Percentiles rank a stretch among this genome's conserved stretches.
phyloP scores from a whole-genome alignment of 139 green algal species.

The Tetraselmis striata region DNA sequence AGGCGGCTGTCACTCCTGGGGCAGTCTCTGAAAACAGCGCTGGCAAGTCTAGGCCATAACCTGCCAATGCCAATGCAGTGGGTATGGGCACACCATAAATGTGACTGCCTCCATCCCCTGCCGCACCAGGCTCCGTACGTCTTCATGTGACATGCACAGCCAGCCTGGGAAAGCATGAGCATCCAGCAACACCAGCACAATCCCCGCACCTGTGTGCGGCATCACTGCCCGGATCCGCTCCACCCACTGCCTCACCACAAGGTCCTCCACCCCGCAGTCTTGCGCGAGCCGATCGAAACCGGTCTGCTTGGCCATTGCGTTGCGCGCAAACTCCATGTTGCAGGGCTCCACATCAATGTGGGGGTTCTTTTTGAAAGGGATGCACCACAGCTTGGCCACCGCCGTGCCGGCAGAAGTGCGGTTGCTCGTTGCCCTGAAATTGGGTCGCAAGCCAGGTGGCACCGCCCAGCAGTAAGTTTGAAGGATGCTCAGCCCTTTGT shows the following conservation, averaged over 20 bases:
- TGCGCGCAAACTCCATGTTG: neutral
- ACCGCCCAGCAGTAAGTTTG: neutral
- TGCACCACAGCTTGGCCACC: neutral
- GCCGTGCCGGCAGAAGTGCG: neutral
- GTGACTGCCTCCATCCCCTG: too few relatives aligned
- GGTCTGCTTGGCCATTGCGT: neutral
- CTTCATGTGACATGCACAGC: too few relatives aligned
- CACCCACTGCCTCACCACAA: neutral
- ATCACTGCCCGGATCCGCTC: neutral
- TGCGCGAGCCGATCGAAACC: neutral
- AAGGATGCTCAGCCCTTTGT: neutral
- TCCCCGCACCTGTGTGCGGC: neutral
- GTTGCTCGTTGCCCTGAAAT: neutral
- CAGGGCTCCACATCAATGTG: neutral
- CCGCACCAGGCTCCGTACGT: too few relatives aligned
- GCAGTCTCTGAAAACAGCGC: neutral
- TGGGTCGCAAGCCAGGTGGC: neutral
- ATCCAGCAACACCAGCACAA: too few relatives aligned
- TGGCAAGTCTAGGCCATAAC: neutral
- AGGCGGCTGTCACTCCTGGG: neutral
- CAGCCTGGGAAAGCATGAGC: too few relatives aligned
- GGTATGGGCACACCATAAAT: too few relatives aligned
- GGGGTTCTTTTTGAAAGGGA: neutral
- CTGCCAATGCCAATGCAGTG: too few relatives aligned
- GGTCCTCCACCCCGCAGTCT: neutral